Evolutionary conservation across 768 basidiomycete genomes (phyloP).

Genomic region (Xerocomellus chrysenteron): DNA sequence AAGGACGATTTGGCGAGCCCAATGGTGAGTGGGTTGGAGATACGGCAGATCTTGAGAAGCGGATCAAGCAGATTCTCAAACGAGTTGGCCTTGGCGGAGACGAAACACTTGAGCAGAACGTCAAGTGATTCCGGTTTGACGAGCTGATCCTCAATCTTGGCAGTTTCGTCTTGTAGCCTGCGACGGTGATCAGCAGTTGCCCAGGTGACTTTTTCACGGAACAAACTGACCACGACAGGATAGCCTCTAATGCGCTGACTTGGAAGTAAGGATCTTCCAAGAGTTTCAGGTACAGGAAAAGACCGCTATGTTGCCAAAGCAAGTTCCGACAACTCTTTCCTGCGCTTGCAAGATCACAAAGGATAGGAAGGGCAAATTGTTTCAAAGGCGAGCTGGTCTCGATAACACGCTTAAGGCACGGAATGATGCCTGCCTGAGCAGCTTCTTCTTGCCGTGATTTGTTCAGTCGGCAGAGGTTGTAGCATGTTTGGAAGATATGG

Average conservation of each 20-base stretch:
- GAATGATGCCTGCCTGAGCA: slow-evolving; percentile 92
- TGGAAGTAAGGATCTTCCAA: slow-evolving; percentile 89
- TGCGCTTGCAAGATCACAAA: slow-evolving; percentile 94
- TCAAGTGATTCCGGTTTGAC: slow-evolving; percentile 65
- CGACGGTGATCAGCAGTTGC: slow-evolving; percentile 1
- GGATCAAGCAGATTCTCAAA: slow-evolving; percentile 93
- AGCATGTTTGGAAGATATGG: slow-evolving; percentile 96
- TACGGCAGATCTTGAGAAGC: slow-evolving; percentile 85
- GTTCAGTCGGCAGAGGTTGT: slow-evolving; percentile 92
- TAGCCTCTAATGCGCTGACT: slow-evolving; percentile 86
- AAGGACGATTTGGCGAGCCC: slow-evolving; percentile 79
- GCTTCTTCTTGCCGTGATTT: slow-evolving; percentile 96
- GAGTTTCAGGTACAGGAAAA: slow-evolving; percentile 74
- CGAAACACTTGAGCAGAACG: slow-evolving; percentile 74
- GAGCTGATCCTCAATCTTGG: slow-evolving; percentile 88
- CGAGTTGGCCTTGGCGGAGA: slow-evolving; percentile 80
- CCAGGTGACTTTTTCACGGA: not conserved
- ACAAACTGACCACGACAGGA: slow-evolving; percentile 74
- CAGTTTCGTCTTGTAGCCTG: slow-evolving; percentile 94
- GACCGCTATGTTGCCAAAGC: slow-evolving; percentile 93
- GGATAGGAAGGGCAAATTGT: slow-evolving; percentile 94
- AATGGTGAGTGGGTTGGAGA: slow-evolving; percentile 72
- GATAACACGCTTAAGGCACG: slow-evolving; percentile 86
- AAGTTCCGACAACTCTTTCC: slow-evolving; percentile 89
- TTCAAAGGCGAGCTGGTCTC: slow-evolving; percentile 88